Evolutionary conservation across 2,329 filamentous ascomycete species (phyloP).

Genomic region (Hymenoscyphus fructigenus): DNA sequence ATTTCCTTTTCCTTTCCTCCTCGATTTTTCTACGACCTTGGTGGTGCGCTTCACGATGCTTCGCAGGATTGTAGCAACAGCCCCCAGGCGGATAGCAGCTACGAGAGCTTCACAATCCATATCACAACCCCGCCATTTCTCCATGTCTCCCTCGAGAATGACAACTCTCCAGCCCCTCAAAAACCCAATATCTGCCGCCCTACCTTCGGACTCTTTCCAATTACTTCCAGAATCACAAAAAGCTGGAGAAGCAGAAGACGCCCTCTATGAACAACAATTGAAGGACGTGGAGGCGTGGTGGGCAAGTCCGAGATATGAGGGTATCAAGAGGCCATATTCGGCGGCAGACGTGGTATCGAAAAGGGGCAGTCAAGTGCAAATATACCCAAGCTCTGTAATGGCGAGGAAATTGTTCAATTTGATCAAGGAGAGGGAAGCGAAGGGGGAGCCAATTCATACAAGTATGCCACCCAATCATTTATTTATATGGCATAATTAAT

Average conservation of each 20-base stretch:
- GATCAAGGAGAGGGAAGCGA: conserved; percentile 71
- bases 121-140: conserved; percentile 23
- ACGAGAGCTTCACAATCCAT: conserved; percentile 13
- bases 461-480: conserved; percentile 54
- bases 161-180: conserved; percentile 27
- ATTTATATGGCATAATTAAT: conserved; percentile 18
- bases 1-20: conserved; percentile 8
- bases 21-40: not conserved
- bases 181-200: conserved; percentile 30
- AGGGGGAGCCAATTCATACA: conserved; percentile 88
- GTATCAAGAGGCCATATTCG: conserved; percentile 89
- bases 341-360: conserved; percentile 92
- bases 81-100: conserved; percentile 18
- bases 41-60: conserved; percentile 30
- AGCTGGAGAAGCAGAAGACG: conserved; percentile 77
- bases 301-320: conserved; percentile 78
- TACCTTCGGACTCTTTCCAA: conserved; percentile 74
- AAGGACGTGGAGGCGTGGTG: conserved; percentile 89
- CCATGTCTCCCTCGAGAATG: conserved; percentile 30
- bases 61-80: conserved; percentile 30
- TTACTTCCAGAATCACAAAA: conserved; percentile 77
- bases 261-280: conserved; percentile 79
- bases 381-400: conserved; percentile 91
- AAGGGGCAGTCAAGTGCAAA: conserved; percentile 80
- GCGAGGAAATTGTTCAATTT: conserved; percentile 92